phyloP scores from a whole-genome alignment of 139 green algal genomes.

The Auxenochlorella pyrenoidosa region DNA sequence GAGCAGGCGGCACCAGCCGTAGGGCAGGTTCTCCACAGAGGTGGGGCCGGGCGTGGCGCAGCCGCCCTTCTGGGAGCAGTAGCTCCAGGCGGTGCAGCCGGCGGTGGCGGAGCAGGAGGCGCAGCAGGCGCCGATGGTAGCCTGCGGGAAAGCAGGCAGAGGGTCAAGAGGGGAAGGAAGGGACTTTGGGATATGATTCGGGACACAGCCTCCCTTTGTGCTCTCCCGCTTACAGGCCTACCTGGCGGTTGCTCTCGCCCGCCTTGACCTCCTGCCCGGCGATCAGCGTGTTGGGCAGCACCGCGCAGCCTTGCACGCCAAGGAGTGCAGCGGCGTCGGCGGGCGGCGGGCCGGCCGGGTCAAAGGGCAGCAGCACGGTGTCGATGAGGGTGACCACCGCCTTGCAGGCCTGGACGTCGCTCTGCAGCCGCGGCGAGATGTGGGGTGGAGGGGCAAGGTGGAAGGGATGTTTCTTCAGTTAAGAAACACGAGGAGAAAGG shows the following conservation, averaged over 20 bases:
- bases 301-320: constrained; percentile 6
- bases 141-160: neutral
- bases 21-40: neutral
- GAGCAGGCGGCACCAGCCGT: constrained; percentile 23
- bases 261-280: neutral
- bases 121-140: constrained; percentile 41
- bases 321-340: neutral
- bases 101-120: constrained; percentile 3
- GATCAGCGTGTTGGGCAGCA: constrained; percentile 37
- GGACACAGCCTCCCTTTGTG: neutral
- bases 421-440: neutral
- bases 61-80: constrained; percentile 45
- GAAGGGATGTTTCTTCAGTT: no score
- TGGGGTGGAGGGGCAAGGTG: no score
- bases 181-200: no score
- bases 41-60: constrained; percentile 13
- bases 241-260: constrained; percentile 29
- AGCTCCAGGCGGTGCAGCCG: constrained; percentile 39
- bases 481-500: no score
- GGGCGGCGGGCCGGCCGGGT: neutral
- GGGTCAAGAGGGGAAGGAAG: no score
- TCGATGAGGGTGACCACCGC: constrained; percentile 49
- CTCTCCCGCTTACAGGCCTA: neutral
- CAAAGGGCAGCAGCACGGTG: constrained; percentile 49
- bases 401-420: constrained; percentile 51